These are phyloP conservation scores for Lomentospora prolificans DNA, from an alignment of 2,329 filamentous ascomycete genomes.

Conservation along the genomic window DNA sequence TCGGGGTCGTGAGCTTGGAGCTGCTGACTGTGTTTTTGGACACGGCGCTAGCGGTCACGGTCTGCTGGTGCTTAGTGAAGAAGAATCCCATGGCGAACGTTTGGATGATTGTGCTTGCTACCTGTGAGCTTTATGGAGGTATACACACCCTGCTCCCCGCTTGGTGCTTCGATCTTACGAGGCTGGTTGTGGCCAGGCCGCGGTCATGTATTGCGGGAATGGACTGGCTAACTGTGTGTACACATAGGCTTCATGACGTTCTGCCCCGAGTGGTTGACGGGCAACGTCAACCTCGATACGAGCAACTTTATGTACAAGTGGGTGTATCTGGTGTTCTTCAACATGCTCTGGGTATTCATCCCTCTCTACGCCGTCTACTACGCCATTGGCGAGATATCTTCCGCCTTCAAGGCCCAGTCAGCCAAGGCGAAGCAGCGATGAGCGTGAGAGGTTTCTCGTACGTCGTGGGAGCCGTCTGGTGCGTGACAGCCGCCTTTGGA, in stretches of 20 bases:
- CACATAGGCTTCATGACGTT: slow-evolving; percentile 59
- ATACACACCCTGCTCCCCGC: slow-evolving; percentile 14
- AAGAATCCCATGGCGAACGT: slow-evolving; percentile 45
- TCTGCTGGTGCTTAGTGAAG: slow-evolving; percentile 51
- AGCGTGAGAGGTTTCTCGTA: not conserved
- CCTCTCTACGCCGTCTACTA: slow-evolving; percentile 50
- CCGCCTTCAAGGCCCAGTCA: slow-evolving; percentile 34
- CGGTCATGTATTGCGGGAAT: not conserved
- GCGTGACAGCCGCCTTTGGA: too few species aligned
- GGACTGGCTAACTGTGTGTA: not conserved
- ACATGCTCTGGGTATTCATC: slow-evolving; percentile 56
- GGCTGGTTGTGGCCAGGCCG: too few species aligned
- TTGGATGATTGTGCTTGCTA: slow-evolving; percentile 55
- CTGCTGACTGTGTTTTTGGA: slow-evolving; percentile 55
- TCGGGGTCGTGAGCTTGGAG: slow-evolving; percentile 55
- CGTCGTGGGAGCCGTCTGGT: too few species aligned
- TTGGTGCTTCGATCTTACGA: not conserved
- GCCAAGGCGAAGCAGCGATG: slow-evolving; percentile 20
- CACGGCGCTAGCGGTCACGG: slow-evolving; percentile 47
- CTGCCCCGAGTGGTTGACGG: slow-evolving; percentile 57
- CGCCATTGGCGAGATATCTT: slow-evolving; percentile 42
- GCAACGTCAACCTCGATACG: slow-evolving; percentile 50
- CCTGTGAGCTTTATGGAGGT: slow-evolving; percentile 57
- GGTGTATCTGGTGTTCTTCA: slow-evolving; percentile 61
- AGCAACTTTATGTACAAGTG: slow-evolving; percentile 61